Evolutionary conservation across 2,329 filamentous ascomycete genomes (phyloP).

Genomic region (Zymoseptoria ardabiliae): DNA sequence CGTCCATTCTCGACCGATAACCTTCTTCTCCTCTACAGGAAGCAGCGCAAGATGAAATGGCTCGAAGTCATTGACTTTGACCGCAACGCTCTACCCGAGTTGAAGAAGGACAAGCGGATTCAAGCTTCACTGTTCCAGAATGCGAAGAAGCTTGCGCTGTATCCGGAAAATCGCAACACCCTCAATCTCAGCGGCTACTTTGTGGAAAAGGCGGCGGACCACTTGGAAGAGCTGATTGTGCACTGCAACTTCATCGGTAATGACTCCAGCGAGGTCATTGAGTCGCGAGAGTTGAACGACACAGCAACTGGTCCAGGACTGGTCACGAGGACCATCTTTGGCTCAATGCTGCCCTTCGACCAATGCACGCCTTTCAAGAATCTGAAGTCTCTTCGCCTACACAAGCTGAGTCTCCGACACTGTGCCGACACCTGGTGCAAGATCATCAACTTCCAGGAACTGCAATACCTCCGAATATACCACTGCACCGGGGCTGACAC

Average conservation of each 20-base stretch:
- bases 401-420: slow-evolving; percentile 40
- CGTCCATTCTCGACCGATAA: slow-evolving; percentile 42
- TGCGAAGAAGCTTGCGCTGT: slow-evolving; percentile 39
- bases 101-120: slow-evolving; percentile 35
- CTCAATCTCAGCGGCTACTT: slow-evolving; percentile 39
- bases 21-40: slow-evolving; percentile 40
- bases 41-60: slow-evolving; percentile 43
- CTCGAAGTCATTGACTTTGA: slow-evolving; percentile 43
- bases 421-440: slow-evolving; percentile 44
- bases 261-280: slow-evolving; percentile 18
- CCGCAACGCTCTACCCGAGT: slow-evolving; percentile 33
- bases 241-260: slow-evolving; percentile 41
- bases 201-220: slow-evolving; percentile 34
- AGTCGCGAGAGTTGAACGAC: slow-evolving; percentile 39
- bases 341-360: slow-evolving; percentile 41
- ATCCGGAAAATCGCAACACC: slow-evolving; percentile 40
- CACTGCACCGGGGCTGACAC: slow-evolving; percentile 41
- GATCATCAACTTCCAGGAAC: slow-evolving; percentile 38
- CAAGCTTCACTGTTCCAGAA: slow-evolving; percentile 37
- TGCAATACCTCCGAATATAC: slow-evolving; percentile 38
- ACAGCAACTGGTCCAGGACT: slow-evolving; percentile 40
- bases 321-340: slow-evolving; percentile 40
- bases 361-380: slow-evolving; percentile 37
- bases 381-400: slow-evolving; percentile 39
- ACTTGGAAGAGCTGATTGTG: slow-evolving; percentile 41